A percentile compares a stretch with the other conserved stretches of the same genome.
These are phyloP conservation scores for Gillenia trifoliata DNA, from an alignment of 306 rosid species.

Conservation along the genomic window DNA sequence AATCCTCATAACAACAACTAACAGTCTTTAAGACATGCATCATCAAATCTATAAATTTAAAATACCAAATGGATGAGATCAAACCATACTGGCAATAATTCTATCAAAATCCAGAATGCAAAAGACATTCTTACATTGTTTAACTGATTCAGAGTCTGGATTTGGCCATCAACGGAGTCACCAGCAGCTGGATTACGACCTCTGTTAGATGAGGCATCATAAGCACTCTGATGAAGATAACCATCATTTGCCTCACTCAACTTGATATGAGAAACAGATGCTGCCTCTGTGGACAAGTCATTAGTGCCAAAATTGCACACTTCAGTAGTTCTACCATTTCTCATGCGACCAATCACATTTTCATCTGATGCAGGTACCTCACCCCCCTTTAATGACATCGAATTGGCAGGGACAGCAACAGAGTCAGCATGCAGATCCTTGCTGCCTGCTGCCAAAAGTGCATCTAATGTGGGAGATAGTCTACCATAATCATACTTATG, in stretches of 20 bases:
- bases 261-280: constrained; percentile 6
- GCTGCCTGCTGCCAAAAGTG: constrained; percentile 57
- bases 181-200: constrained; percentile 16
- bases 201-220: constrained; percentile 3
- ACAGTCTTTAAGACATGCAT: background rate
- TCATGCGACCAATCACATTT: constrained; percentile 3
- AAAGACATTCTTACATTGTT: constrained; percentile 28
- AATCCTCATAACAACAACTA: background rate
- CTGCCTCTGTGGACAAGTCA: constrained; percentile 13
- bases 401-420: constrained; percentile 5
- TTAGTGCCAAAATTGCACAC: constrained; percentile 13
- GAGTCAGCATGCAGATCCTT: constrained; percentile 36
- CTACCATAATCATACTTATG: constrained; percentile 44
- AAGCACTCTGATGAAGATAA: background rate
- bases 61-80: background rate
- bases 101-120: background rate
- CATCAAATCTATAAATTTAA: background rate
- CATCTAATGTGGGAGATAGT: constrained; percentile 54
- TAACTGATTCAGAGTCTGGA: constrained; percentile 26
- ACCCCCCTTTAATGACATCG: constrained; percentile 8
- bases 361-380: constrained; percentile 14
- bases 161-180: constrained; percentile 13
- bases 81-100: background rate
- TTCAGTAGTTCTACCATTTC: constrained; percentile 14
- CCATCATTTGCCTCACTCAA: constrained; percentile 15